Evolutionary conservation across 2,329 filamentous ascomycete species (phyloP), one percentile per base, ranked within the genome.

Genomic region (Neofusicoccum umdonicola): DNA sequence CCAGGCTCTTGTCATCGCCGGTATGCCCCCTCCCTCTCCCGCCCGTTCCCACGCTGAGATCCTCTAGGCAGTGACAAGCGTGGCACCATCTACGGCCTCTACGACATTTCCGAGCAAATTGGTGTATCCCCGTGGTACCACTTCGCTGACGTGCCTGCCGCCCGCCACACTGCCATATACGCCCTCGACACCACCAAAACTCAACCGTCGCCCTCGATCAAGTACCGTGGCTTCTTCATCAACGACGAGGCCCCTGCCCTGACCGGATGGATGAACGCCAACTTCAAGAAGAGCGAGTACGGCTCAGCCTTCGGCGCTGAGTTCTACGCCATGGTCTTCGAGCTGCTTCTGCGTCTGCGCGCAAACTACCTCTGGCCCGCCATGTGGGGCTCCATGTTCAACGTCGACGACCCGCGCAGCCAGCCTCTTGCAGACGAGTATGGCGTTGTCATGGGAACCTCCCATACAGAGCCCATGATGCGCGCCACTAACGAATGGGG

Each of bases 351-450:
- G 5, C 83, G 90, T 6, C 81, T 90, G 34, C 83, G 86, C 42
- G 89, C 89, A 15, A 92, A 92, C 74, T 92, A 91, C 70, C 79
- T 92, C 57, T 92, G 90, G 90, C 90, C 90, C 0, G 84, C 88
- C 0, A 81, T 86, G 72, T 92, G 89, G 90, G 85, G 83, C 5
- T 85, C 83, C 67, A 90, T 91, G 82, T 90, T 92, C 71, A 86
- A 88, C 71, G 84, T 90, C 1, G 90, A 92, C 66, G 90, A 92
- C 71, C 80, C 85, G 2, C 80, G 83, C 35, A 92, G 88, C 69
- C 88, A 90, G 71, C 85, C 87, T 0, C 81, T 90, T 4, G 88
- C 89, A 0, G 88, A 92, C 69, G 88, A 88, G n/a, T 92, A 87
- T 72, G 89, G 87, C 45, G 85, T 92, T 64, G 88, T 92, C 0